Evolutionary conservation across 345 rosid species (phyloP).

Genomic region (Toxicodendron radicans): DNA sequence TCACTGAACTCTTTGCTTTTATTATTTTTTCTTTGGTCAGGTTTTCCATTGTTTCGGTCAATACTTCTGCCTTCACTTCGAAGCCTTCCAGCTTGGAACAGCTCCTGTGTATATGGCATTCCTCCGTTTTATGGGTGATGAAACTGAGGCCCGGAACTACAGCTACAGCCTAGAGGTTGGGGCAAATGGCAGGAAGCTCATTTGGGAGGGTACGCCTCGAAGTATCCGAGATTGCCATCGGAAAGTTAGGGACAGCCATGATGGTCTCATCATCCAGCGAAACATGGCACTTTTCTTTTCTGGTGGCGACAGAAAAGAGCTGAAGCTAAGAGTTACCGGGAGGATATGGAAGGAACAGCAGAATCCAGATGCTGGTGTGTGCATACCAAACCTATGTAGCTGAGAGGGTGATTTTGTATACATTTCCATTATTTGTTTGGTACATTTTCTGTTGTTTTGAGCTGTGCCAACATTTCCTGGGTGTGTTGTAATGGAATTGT

Average conservation of each 20-base stretch:
- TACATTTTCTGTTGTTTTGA: conserved; percentile 20
- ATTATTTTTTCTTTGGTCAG: conserved; percentile 31
- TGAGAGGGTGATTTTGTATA: conserved; percentile 32
- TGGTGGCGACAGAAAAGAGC: conserved; percentile 95
- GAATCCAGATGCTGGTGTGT: conserved; percentile 72
- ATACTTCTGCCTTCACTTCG: conserved; percentile 95
- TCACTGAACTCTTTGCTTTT: background rate
- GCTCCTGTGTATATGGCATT: conserved; percentile 99
- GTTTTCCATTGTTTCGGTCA: conserved; percentile 97
- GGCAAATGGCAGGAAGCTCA: conserved; percentile 84
- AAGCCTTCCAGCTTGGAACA: conserved; percentile 96
- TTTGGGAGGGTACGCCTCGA: conserved; percentile 97
- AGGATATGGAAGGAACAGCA: conserved; percentile 98
- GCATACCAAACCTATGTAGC: conserved; percentile 79
- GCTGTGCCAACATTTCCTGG: conserved; percentile 20
- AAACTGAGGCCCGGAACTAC: conserved; percentile 78
- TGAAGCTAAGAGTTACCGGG: conserved; percentile 86
- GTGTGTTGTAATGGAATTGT: conserved; percentile 24
- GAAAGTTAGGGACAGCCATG: conserved; percentile 95
- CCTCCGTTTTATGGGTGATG: conserved; percentile 97
- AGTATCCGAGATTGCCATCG: conserved; percentile 88
- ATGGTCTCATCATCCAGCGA: conserved; percentile 88
- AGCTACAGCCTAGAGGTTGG: conserved; percentile 96
- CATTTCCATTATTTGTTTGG: conserved; percentile 25
- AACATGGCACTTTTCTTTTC: conserved; percentile 98